These are phyloP conservation scores for Linum trigynum DNA, from an alignment of 345 rosid species.

Conservation along the genomic window DNA sequence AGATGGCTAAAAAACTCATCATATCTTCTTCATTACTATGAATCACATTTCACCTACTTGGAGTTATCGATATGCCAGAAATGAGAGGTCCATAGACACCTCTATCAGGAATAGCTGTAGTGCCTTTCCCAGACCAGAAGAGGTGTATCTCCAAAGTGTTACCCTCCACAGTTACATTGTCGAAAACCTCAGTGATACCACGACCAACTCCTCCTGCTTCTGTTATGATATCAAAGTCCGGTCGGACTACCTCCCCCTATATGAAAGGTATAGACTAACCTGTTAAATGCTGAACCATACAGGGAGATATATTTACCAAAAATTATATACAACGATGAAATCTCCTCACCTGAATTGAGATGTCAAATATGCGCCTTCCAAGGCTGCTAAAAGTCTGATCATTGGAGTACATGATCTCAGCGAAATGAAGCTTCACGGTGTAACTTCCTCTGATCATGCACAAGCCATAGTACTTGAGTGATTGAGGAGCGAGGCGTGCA, in stretches of 20 bases:
- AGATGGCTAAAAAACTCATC: neutral
- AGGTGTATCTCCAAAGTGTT: constrained; percentile 70
- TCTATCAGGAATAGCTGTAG: constrained; percentile 49
- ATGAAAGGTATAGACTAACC: constrained; percentile 1
- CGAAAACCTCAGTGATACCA: constrained; percentile 19
- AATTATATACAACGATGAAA: neutral
- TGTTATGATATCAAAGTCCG: constrained; percentile 56
- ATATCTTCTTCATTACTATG: neutral
- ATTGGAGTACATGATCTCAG: constrained; percentile 67
- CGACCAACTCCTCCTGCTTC: constrained; percentile 67
- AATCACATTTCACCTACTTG: constrained; percentile 39
- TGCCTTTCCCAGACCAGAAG: constrained; percentile 79
- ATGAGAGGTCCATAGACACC: constrained; percentile 85
- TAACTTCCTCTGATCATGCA: constrained; percentile 55
- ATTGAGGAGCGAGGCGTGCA: constrained; percentile 64
- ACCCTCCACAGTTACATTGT: constrained; percentile 36
- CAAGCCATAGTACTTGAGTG: constrained; percentile 74
- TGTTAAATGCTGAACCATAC: neutral
- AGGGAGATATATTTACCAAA: neutral
- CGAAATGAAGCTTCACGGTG: constrained; percentile 65
- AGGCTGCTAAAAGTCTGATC: constrained; percentile 46
- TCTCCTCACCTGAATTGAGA: constrained; percentile 60
- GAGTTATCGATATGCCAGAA: constrained; percentile 63
- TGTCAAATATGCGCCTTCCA: constrained; percentile 65
- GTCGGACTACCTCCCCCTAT: constrained; percentile 48